Conservation (phyloP, 2,329 filamentous ascomycete genomes). For the Bipolaris gigantea region DNA sequence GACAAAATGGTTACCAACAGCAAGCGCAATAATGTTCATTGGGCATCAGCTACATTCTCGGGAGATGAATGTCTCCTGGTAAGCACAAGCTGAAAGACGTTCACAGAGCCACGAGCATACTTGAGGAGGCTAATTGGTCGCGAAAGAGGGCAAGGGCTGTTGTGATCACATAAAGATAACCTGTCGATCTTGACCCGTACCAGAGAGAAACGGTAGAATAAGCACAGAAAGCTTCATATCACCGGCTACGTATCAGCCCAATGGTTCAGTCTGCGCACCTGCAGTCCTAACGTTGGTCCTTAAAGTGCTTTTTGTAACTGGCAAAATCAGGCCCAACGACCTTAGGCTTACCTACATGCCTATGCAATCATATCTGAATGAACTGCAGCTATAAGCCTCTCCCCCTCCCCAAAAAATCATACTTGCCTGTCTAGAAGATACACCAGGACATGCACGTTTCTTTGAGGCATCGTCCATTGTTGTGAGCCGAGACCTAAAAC, state of each 20-base stretch:
- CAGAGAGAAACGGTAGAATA: not conserved
- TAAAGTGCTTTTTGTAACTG: not conserved
- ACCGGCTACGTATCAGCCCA: not conserved
- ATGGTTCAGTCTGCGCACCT: not conserved
- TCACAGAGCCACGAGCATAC: not conserved
- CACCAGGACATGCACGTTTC: not conserved
- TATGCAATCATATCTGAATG: not conserved
- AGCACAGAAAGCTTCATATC: not conserved
- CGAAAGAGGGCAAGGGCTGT: not conserved
- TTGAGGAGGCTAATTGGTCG: not conserved
- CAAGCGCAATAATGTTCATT: not conserved
- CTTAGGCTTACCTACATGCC: not conserved
- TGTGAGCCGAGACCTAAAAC: not conserved
- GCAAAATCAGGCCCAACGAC: not conserved
- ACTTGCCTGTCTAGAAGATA: no score
- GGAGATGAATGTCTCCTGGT: not conserved
- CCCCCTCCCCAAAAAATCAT: no score
- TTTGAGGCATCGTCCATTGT: not conserved
- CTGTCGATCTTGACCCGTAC: not conserved
- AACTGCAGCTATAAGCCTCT: not conserved
- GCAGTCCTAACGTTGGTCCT: not conserved
- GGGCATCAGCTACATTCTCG: not conserved
- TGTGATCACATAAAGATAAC: not conserved
- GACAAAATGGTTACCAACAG: not conserved
- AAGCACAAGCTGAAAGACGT: not conserved